Evolutionary conservation across 2,329 filamentous ascomycete genomes (phyloP), one percentile per base, ranked within the genome.

Genomic region (Exophiala mesophila): DNA sequence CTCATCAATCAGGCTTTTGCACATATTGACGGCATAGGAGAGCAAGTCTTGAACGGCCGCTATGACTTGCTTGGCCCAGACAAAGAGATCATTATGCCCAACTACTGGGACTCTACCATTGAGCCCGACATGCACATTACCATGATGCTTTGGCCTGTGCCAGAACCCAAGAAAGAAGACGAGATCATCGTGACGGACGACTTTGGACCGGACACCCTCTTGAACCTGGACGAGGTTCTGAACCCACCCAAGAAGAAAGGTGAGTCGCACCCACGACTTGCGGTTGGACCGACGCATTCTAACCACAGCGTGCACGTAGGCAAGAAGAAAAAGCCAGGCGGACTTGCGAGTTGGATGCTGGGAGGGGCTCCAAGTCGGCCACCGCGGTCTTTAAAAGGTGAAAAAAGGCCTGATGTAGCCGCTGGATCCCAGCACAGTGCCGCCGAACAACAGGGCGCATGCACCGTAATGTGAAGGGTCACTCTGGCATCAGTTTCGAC

Each of bases 1-100:
- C 74, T 92, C 26, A 90, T 92, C 61, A 84, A 84, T 58, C 85
- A 90, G 67, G 86, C 86, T 13, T 92, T 92, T 59, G 62, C 83
- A 15, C 83, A 89, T 54, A 82, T 92, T 36, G 85, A 88, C 36
- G 70, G 82, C 9, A 80, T 90, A 40, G 83, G 83, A 1, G 81
- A 80, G 12, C 83, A 88, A 54, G 85, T 92, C 18, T 78, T 81
- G 52, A 76, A 85, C 44, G 85, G 86, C 1, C 83, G 87, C 57
- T 92, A 88, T 62, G 86, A 92, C 60, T 69, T 92, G 30, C 75
- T 87, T 38, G 86, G 84, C 0, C 85, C 86, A 3, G 79, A 87
- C 55, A 83, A 83, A 29, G 83, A 92, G 60, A 88, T 90, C 51
- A 89, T 92, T 55, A 76, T 92, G 29, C 84, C 85, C 4, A 74